These are phyloP conservation scores for Talaromyces liani DNA, from an alignment of 495 filamentous ascomycete species.

Conservation along the genomic window DNA sequence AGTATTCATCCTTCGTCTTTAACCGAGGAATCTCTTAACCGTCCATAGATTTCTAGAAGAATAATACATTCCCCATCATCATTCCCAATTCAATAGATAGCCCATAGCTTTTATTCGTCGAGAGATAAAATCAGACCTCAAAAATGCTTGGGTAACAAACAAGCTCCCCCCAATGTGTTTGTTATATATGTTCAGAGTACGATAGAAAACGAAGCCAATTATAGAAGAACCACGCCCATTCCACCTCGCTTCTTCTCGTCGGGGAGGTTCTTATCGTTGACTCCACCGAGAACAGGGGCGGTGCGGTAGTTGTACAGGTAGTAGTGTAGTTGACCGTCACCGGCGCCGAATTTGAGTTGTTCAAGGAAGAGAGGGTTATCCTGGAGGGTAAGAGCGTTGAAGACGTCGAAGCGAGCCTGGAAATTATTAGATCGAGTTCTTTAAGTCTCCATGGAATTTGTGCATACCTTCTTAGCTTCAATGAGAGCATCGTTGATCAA, in stretches of 20 bases:
- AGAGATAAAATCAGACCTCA: neutral
- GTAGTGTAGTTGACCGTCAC: slow-evolving; percentile 90
- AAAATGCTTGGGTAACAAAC: neutral
- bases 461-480: slow-evolving; percentile 64
- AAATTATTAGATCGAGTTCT: neutral
- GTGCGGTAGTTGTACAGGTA: slow-evolving; percentile 97
- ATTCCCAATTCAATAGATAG: neutral
- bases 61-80: neutral
- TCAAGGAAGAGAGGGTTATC: slow-evolving; percentile 92
- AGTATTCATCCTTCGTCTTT: no score
- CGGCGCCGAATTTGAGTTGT: slow-evolving; percentile 85
- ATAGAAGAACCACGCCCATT: slow-evolving; percentile 83
- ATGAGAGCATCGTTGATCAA: slow-evolving; percentile 83
- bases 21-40: no score
- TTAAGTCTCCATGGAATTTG: neutral
- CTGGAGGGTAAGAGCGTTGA: slow-evolving; percentile 87
- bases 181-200: neutral
- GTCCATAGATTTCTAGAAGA: neutral
- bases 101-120: neutral
- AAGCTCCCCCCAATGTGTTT: neutral
- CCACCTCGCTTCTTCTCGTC: slow-evolving; percentile 74
- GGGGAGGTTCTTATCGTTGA: slow-evolving; percentile 66
- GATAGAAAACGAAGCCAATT: slow-evolving; percentile 1
- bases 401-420: slow-evolving; percentile 81
- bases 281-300: slow-evolving; percentile 69